phyloP scores from a whole-genome alignment of 2,329 filamentous ascomycete genomes.

The Pseudopithomyces chartarum region DNA sequence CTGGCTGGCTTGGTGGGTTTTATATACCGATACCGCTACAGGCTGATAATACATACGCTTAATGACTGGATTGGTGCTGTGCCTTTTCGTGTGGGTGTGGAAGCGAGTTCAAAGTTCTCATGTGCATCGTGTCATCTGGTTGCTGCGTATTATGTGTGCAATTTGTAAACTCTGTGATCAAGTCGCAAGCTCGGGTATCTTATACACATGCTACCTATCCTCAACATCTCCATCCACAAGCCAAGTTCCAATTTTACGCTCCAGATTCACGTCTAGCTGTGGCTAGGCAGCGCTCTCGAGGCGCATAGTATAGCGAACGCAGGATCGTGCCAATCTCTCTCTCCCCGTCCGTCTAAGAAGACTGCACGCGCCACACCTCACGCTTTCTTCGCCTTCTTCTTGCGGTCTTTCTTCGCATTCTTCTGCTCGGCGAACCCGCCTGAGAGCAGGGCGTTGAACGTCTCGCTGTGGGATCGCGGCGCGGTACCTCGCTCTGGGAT shows the following conservation, averaged over 20 bases:
- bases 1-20: neutral
- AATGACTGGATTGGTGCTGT: neutral
- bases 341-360: neutral
- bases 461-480: conserved; percentile 30
- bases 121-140: too few relatives aligned
- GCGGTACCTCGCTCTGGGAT: conserved; percentile 17
- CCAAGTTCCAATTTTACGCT: neutral
- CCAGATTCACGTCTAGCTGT: neutral
- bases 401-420: conserved; percentile 14
- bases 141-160: neutral
- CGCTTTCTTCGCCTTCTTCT: conserved; percentile 9
- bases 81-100: neutral
- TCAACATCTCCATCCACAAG: neutral
- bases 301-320: neutral
- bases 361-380: neutral
- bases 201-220: neutral
- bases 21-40: conserved; percentile 1
- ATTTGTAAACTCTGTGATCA: neutral
- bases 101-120: too few relatives aligned
- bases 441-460: conserved; percentile 27
- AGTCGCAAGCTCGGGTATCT: neutral
- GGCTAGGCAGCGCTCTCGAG: neutral
- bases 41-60: conserved; percentile 6
- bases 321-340: neutral
- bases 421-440: conserved; percentile 20